Evolutionary conservation across 2,329 filamentous ascomycete genomes (phyloP).

Genomic region (Fusarium mexicanum): DNA sequence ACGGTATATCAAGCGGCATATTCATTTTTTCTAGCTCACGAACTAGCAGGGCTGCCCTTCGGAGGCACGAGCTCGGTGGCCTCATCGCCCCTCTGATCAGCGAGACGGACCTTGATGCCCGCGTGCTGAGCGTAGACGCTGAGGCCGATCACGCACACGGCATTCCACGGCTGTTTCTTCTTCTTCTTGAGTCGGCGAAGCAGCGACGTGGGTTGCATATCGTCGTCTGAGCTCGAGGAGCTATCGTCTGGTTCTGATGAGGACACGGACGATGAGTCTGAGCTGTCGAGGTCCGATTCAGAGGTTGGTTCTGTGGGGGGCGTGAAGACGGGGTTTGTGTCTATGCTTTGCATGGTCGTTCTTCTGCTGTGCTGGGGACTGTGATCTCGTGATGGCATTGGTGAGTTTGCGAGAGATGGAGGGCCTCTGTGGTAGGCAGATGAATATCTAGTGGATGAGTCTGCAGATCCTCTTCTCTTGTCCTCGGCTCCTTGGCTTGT

Average conservation of each 20-base stretch:
- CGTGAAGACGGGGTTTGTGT: constrained; percentile 23
- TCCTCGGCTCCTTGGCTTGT: constrained; percentile 11
- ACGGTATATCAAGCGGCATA: not conserved
- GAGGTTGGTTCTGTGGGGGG: constrained; percentile 22
- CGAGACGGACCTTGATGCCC: constrained; percentile 48
- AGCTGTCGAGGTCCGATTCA: constrained; percentile 20
- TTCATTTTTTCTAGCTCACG: not conserved
- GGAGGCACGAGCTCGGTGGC: constrained; percentile 31
- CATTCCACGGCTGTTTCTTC: constrained; percentile 51
- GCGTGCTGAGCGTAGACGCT: constrained; percentile 52
- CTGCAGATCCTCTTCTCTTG: constrained; percentile 3
- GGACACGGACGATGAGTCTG: constrained; percentile 38
- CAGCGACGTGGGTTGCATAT: not conserved
- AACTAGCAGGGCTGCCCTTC: constrained; percentile 17
- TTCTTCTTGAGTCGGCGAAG: not conserved
- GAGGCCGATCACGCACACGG: constrained; percentile 54
- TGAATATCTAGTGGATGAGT: not conserved
- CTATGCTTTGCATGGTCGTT: constrained; percentile 20
- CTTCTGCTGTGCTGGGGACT: constrained; percentile 6
- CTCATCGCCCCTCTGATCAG: constrained; percentile 46
- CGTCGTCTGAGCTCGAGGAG: constrained; percentile 38
- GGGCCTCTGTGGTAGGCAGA: not conserved
- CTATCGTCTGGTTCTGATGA: constrained; percentile 35
- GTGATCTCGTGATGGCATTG: not conserved
- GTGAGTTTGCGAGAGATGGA: not conserved